phyloP scores from a whole-genome alignment of 208 protist species.

The Giardia duodenalis region DNA sequence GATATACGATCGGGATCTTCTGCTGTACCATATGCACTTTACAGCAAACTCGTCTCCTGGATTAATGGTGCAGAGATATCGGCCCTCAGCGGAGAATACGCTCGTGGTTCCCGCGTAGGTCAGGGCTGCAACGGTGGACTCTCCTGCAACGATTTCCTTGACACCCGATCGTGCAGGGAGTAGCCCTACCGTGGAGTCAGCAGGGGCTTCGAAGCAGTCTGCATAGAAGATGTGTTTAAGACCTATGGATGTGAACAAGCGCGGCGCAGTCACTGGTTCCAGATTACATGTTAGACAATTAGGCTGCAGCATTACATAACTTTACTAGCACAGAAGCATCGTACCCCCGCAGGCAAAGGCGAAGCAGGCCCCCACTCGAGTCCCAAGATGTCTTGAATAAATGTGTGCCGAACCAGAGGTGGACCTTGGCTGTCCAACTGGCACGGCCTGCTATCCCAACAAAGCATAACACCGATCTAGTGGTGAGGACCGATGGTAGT shows the following conservation, averaged over 20 bases:
- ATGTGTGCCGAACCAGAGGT: too few species aligned
- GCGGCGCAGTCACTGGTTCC: too few species aligned
- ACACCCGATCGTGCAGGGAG: neutral
- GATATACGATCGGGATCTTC: neutral
- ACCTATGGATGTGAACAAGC: neutral
- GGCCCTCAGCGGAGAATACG: neutral
- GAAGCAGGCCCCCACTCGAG: too few species aligned
- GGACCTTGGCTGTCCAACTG: too few species aligned
- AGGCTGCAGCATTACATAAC: too few species aligned
- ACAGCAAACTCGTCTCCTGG: neutral
- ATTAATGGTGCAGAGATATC: neutral
- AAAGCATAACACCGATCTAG: too few species aligned
- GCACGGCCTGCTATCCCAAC: too few species aligned
- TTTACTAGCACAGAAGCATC: too few species aligned
- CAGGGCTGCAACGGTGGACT: neutral
- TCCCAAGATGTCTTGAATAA: too few species aligned
- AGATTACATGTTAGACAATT: too few species aligned
- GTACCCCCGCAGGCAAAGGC: too few species aligned
- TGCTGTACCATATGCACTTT: neutral
- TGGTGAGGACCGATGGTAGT: too few species aligned
- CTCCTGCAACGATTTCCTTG: neutral
- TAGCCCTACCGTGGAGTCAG: neutral
- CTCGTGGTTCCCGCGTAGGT: neutral
- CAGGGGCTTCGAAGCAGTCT: neutral
- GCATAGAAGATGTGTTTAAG: neutral